Evolutionary conservation across 1,284 basidiomycete genomes (phyloP).

Genomic region (Cryptococcus floricola): DNA sequence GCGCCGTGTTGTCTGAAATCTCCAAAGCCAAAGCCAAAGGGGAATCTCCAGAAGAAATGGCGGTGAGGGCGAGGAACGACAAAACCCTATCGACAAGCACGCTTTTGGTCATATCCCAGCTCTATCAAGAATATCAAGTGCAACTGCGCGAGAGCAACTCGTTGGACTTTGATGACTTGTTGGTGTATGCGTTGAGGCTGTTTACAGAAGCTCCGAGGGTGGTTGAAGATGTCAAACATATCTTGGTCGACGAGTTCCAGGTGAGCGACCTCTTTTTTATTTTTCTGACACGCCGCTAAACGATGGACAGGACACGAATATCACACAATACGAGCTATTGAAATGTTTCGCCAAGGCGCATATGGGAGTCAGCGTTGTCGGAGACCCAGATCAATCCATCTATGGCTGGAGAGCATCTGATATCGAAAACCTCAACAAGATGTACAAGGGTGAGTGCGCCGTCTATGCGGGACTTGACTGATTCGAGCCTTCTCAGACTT

Average conservation of each 20-base stretch:
- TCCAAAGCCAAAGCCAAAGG: conserved; percentile 78
- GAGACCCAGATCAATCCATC: conserved; percentile 90
- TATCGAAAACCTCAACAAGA: conserved; percentile 70
- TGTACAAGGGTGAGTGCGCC: conserved; percentile 58
- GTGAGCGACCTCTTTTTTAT: conserved; percentile 34
- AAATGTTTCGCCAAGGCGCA: conserved; percentile 59
- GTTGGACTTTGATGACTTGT: conserved; percentile 85
- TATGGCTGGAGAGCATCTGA: conserved; percentile 89
- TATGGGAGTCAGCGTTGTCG: conserved; percentile 73
- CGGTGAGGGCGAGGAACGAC: conserved; percentile 30
- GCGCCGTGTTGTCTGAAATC: conserved; percentile 61
- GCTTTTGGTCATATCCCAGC: conserved; percentile 37
- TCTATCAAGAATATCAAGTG: conserved; percentile 69
- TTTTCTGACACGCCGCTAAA: not conserved
- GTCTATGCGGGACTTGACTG: not conserved
- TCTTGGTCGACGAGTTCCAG: conserved; percentile 86
- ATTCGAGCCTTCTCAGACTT: conserved; percentile 56
- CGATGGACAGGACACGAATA: conserved; percentile 72
- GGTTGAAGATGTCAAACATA: conserved; percentile 64
- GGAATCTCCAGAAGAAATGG: conserved; percentile 56
- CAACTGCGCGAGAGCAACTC: conserved; percentile 63
- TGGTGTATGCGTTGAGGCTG: conserved; percentile 71
- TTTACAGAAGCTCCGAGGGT: conserved; percentile 60
- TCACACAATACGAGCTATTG: conserved; percentile 81
- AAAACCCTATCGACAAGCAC: conserved; percentile 30